These are phyloP conservation scores for Furcasterigmium furcatum DNA, from an alignment of 2,329 filamentous ascomycete species.

Conservation along the genomic window DNA sequence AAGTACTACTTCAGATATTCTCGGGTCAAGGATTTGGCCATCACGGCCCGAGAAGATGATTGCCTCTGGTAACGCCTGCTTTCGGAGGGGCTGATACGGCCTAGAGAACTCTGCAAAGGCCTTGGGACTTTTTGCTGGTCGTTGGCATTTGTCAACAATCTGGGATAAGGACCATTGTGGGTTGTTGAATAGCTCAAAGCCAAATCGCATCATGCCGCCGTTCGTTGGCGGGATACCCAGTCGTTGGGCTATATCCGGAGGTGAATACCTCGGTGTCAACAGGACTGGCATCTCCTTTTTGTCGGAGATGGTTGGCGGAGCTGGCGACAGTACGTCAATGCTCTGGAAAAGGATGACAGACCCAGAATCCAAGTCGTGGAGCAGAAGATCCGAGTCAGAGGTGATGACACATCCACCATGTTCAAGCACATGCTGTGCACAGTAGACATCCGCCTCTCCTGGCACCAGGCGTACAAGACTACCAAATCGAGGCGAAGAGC, in stretches of 20 bases:
- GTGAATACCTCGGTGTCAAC: slow-evolving; percentile 19
- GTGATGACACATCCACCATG: slow-evolving; percentile 63
- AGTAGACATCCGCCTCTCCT: slow-evolving; percentile 82
- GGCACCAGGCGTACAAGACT: slow-evolving; percentile 59
- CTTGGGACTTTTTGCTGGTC: slow-evolving; percentile 7
- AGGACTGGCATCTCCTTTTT: too few relatives aligned
- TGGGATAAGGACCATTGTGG: slow-evolving; percentile 17
- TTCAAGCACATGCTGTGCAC: slow-evolving; percentile 60
- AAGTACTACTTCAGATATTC: slow-evolving; percentile 33
- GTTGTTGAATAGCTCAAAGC: slow-evolving; percentile 28
- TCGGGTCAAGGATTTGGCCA: slow-evolving; percentile 25
- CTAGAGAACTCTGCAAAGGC: slow-evolving; percentile 24
- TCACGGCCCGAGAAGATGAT: neutral
- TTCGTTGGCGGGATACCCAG: slow-evolving; percentile 32
- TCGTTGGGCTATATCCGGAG: slow-evolving; percentile 32
- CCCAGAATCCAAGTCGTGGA: slow-evolving; percentile 67
- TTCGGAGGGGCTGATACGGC: slow-evolving; percentile 20
- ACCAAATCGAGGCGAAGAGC: slow-evolving; percentile 35
- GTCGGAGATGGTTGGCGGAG: slow-evolving; percentile 47
- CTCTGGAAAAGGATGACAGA: slow-evolving; percentile 60
- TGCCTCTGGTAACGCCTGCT: neutral
- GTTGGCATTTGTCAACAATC: slow-evolving; percentile 10
- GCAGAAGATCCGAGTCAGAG: slow-evolving; percentile 81
- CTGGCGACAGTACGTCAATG: neutral
- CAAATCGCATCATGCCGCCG: slow-evolving; percentile 25